Evolutionary conservation across 139 green algal genomes (phyloP).

Genomic region (Trebouxia sp.): DNA sequence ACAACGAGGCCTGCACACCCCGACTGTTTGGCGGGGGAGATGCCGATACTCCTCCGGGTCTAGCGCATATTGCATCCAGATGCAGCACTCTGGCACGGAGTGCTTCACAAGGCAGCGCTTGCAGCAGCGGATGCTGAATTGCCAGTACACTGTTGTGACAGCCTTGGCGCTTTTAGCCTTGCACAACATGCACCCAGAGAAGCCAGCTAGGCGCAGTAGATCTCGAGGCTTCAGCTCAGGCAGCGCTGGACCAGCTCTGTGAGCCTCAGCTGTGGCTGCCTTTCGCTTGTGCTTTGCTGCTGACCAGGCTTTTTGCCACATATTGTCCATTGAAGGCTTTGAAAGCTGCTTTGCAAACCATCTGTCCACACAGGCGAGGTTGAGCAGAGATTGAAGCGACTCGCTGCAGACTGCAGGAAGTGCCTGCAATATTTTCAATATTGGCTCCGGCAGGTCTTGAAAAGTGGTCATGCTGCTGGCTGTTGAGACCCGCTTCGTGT

Average conservation of each 20-base stretch:
- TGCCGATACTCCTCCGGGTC: background rate
- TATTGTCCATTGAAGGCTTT: no score
- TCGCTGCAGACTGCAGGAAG: no score
- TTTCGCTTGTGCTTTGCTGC: no score
- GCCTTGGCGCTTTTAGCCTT: background rate
- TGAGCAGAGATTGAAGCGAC: no score
- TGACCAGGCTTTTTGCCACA: no score
- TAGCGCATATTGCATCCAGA: background rate
- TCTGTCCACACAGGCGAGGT: no score
- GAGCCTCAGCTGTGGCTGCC: conserved; percentile 5
- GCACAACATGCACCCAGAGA: background rate
- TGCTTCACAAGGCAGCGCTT: background rate
- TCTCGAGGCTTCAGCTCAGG: background rate
- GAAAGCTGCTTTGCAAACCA: no score
- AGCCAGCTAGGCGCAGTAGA: background rate
- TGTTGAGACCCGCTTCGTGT: no score
- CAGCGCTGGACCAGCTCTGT: background rate
- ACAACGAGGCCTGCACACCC: background rate
- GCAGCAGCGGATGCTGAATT: conserved; percentile 1
- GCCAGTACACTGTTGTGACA: background rate
- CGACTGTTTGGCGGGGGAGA: background rate
- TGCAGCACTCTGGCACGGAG: background rate
- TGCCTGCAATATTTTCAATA: no score
- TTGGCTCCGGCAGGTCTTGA: no score
- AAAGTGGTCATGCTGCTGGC: no score